A percentile compares a stretch with the other conserved stretches of the same genome.
Conservation (phyloP, 306 rosid genomes). For the Argentina anserina region DNA sequence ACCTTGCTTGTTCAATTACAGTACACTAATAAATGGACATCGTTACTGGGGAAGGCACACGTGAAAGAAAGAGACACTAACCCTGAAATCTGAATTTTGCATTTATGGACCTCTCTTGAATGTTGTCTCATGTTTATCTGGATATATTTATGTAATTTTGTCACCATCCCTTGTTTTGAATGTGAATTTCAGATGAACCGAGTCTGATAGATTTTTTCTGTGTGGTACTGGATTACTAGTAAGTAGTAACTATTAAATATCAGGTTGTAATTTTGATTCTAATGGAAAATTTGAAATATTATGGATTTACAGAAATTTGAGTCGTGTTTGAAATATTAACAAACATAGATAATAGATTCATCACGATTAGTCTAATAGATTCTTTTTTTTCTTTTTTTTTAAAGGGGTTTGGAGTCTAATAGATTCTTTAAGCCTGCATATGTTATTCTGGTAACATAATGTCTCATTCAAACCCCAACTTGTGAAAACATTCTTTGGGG, state of each 20-base stretch:
- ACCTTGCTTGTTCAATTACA: not conserved
- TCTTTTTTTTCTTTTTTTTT: too few relatives aligned
- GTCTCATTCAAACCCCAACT: too few relatives aligned
- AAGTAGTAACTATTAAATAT: too few relatives aligned
- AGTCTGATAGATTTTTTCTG: not conserved
- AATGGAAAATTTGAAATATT: too few relatives aligned
- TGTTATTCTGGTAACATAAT: too few relatives aligned
- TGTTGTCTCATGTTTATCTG: not conserved
- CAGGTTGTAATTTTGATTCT: too few relatives aligned
- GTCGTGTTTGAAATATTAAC: not conserved
- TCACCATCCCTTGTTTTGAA: not conserved
- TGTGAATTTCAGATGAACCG: not conserved
- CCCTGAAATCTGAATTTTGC: slow-evolving; percentile 15
- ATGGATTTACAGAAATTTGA: too few relatives aligned
- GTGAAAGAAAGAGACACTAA: slow-evolving; percentile 10
- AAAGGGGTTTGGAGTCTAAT: too few relatives aligned
- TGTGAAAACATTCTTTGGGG: too few relatives aligned
- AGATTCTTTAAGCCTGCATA: too few relatives aligned
- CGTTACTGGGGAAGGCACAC: slow-evolving; percentile 15
- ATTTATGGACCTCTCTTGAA: slow-evolving; percentile 7
- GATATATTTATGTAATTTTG: not conserved
- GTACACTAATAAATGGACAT: slow-evolving; percentile 6
- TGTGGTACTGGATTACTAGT: not conserved
- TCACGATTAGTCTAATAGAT: too few relatives aligned
- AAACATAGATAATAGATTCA: too few relatives aligned